Conservation (phyloP, 2,329 filamentous ascomycete species). For the Lachnellula cervina region DNA sequence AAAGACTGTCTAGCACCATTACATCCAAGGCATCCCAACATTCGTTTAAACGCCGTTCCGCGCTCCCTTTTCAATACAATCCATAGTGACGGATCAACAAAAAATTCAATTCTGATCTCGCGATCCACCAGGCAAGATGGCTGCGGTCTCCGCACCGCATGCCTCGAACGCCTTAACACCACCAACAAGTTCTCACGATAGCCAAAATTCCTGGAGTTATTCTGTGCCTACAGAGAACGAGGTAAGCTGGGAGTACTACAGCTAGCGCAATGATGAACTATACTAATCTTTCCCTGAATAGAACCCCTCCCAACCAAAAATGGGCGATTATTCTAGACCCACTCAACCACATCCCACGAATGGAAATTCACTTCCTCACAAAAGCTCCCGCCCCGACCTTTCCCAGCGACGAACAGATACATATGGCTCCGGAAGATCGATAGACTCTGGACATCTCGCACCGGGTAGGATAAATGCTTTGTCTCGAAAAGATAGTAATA, state of each 20-base stretch:
- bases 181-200: slow-evolving; percentile 29
- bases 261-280: background rate
- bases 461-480: slow-evolving; percentile 34
- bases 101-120: slow-evolving; percentile 6
- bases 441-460: slow-evolving; percentile 28
- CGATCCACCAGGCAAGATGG: slow-evolving; percentile 23
- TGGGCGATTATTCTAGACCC: slow-evolving; percentile 16
- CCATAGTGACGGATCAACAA: background rate
- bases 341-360: slow-evolving; percentile 22
- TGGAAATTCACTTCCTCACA: slow-evolving; percentile 15
- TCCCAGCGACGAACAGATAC: slow-evolving; percentile 19
- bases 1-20: no score
- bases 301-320: slow-evolving; percentile 15
- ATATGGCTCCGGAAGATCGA: slow-evolving; percentile 10
- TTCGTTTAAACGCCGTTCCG: no score
- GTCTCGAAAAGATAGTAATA: slow-evolving; percentile 37
- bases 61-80: background rate
- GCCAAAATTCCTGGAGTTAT: slow-evolving; percentile 29
- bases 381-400: slow-evolving; percentile 23
- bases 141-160: slow-evolving; percentile 33
- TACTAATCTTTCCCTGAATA: slow-evolving; percentile 1
- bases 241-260: slow-evolving; percentile 18
- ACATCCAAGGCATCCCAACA: background rate
- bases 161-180: slow-evolving; percentile 30
- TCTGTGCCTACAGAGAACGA: slow-evolving; percentile 27